These are phyloP conservation scores for Seiridium unicorne DNA, from an alignment of 2,329 filamentous ascomycete genomes.

Conservation along the genomic window DNA sequence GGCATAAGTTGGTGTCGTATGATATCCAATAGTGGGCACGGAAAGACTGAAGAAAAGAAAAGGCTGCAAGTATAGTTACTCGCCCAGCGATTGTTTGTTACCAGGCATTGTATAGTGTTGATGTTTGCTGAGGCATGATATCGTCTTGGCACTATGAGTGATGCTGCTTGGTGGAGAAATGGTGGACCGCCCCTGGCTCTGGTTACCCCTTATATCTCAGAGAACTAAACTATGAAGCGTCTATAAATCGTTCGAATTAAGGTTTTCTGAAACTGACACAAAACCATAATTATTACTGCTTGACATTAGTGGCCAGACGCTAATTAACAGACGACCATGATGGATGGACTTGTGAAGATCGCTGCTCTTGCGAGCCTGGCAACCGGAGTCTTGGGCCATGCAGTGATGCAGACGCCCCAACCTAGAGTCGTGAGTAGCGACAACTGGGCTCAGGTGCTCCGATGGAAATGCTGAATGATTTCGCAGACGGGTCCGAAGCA, in stretches of 20 bases:
- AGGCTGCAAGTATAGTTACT: too few relatives aligned
- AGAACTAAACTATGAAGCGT: background rate
- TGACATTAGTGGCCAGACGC: too few relatives aligned
- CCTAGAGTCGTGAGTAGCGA: background rate
- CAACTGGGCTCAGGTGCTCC: background rate
- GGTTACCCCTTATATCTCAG: background rate
- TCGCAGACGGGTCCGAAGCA: background rate
- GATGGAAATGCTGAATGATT: background rate
- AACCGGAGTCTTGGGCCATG: background rate
- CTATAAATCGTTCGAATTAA: background rate
- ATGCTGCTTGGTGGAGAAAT: slow-evolving; percentile 3
- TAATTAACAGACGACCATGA: background rate
- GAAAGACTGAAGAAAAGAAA: too few relatives aligned
- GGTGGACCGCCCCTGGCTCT: background rate
- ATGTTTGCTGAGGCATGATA: background rate
- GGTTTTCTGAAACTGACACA: too few relatives aligned
- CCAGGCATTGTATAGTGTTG: background rate
- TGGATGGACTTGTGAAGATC: background rate
- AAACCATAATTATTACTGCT: too few relatives aligned
- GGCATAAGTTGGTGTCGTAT: too few relatives aligned
- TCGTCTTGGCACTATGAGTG: slow-evolving; percentile 1
- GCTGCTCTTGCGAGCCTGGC: background rate
- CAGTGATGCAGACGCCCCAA: background rate
- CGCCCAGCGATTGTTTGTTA: too few relatives aligned
- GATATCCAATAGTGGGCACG: too few relatives aligned